Evolutionary conservation across 148 eudicot genomes (phyloP).

Genomic region (Suaeda aralocaspica): DNA sequence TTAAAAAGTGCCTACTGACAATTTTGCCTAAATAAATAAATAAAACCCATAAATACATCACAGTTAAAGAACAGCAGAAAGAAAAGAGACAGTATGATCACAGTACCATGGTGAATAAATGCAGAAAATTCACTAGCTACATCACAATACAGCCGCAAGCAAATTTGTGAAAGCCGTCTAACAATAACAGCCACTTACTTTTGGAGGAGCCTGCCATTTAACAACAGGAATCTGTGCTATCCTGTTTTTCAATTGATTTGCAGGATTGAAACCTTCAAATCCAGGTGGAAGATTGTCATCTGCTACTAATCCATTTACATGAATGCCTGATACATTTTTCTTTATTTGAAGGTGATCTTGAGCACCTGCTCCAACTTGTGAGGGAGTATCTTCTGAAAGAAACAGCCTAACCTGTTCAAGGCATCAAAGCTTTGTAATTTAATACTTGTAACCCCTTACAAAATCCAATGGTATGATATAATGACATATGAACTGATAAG

Average conservation of each 20-base stretch:
- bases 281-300: slow-evolving; percentile 81
- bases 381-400: slow-evolving; percentile 72
- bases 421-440: slow-evolving; percentile 13
- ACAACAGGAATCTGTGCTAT: slow-evolving; percentile 52
- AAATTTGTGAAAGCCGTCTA: neutral
- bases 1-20: no score
- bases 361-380: slow-evolving; percentile 52
- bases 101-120: no score
- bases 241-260: slow-evolving; percentile 42
- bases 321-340: slow-evolving; percentile 27
- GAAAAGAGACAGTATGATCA: no score
- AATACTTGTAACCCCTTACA: neutral
- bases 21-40: no score
- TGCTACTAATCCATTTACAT: slow-evolving; percentile 31
- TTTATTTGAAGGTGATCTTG: slow-evolving; percentile 83
- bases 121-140: neutral
- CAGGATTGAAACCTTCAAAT: slow-evolving; percentile 64
- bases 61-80: no score
- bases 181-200: slow-evolving; percentile 37
- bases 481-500: neutral
- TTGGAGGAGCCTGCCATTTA: slow-evolving; percentile 69
- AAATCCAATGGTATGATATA: neutral
- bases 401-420: slow-evolving; percentile 62
- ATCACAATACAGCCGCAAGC: no score
- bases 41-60: no score